phyloP scores from a whole-genome alignment of 345 rosid genomes.

The Hypericum perforatum region DNA sequence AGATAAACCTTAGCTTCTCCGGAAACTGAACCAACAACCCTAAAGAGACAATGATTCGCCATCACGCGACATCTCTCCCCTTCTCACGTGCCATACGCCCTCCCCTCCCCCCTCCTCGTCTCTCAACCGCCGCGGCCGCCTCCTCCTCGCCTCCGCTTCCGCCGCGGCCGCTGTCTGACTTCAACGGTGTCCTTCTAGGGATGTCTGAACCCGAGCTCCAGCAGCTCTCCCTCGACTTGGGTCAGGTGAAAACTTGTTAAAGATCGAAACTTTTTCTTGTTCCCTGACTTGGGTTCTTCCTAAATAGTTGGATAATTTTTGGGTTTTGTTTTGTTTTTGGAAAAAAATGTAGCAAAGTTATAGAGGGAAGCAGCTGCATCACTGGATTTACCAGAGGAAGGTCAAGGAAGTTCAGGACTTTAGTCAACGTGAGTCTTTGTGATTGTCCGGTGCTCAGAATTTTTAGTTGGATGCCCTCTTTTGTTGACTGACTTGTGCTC shows the following conservation, averaged over 20 bases:
- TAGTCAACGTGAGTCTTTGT: constrained; percentile 51
- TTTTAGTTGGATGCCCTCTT: background rate
- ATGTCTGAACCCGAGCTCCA: constrained; percentile 88
- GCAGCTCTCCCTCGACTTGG: constrained; percentile 63
- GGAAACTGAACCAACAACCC: background rate
- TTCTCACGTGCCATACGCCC: constrained; percentile 34
- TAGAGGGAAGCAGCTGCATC: constrained; percentile 91
- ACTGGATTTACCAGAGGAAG: constrained; percentile 76
- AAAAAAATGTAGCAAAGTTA: constrained; percentile 45
- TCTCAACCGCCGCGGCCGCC: constrained; percentile 8
- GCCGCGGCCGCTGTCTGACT: constrained; percentile 31
- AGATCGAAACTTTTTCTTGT: background rate
- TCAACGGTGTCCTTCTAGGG: constrained; percentile 68
- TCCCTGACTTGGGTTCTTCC: background rate
- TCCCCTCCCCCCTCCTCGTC: constrained; percentile 24
- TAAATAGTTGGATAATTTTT: background rate
- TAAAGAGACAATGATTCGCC: constrained; percentile 35
- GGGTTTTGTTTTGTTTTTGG: background rate
- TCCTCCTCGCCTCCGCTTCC: constrained; percentile 21
- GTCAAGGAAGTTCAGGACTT: constrained; percentile 67
- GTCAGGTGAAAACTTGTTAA: constrained; percentile 41
- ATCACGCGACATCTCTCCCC: constrained; percentile 44
- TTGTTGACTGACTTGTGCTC: constrained; percentile 1
- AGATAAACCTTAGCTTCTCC: constrained; percentile 7
- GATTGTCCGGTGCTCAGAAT: background rate